Base-by-base conservation (phyloP, 108 stramenopile genomes). In the Skeletonema potamos region DNA sequence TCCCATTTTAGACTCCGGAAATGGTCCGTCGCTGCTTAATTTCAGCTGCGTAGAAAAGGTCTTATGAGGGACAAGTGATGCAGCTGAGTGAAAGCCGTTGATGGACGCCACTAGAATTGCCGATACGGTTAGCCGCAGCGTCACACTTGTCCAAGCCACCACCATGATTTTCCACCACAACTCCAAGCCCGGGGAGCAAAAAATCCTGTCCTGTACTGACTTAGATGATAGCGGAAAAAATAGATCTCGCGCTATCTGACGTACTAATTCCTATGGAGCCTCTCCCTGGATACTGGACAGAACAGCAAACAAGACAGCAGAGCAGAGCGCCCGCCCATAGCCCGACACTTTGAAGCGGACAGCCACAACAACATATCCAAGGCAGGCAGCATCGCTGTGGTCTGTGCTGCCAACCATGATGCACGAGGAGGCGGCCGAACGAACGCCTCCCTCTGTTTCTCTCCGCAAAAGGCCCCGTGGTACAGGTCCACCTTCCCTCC, bases 1-100 rank as follows among this genome's bases (percentile, higher is more conserved):
- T 39, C 37, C 37, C 48, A 51, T 51, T 51, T 51, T 22, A 6
- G 48, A 51, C 58, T 79, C 78, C 2, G 78, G 70, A 29, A 71
- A 71, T 3, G 60, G 70, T 0, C 28, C 60, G 46, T 28, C 17
- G 20, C 27, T 28, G 18, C 37, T 28, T 18, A 17, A 30, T 41
- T 41, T 62, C 24, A 54, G 22, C 8, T 62, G 30, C 24, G 29
- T 34, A 58, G 66, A 68, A 22, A 34, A 27, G 43, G 26, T 63
- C 27, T 43, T 15, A 41, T 68, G 34, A 6, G 48, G 48, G 3
- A 24, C 48, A 22, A 51, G 66, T 34, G 57, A 68, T 41, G 66
- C 66, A 28, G 66, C 22, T 51, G 48, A 51, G 48, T 51, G 22
- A 22, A 46, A 46, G 44, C 44, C 18, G 18, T 46, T 46, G 18